Evolutionary conservation across 306 rosid genomes (phyloP).

Genomic region (Clitoria ternatea): DNA sequence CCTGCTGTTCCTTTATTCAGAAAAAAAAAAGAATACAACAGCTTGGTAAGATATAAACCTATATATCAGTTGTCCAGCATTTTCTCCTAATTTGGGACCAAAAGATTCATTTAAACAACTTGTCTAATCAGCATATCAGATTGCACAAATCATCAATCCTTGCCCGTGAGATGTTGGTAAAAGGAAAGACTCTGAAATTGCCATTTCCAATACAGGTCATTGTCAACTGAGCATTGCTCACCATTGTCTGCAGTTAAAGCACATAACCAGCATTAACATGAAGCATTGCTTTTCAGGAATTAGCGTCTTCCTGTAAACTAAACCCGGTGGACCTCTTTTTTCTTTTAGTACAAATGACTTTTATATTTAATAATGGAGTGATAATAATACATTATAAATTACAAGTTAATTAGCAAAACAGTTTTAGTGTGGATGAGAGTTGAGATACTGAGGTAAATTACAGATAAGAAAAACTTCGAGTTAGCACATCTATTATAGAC

Average conservation of each 20-base stretch:
- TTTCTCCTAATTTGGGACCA: conserved; percentile 12
- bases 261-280: conserved; percentile 24
- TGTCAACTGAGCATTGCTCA: conserved; percentile 71
- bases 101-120: conserved; percentile 17
- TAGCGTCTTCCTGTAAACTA: not conserved
- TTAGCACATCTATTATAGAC: conserved; percentile 6
- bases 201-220: conserved; percentile 77
- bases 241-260: conserved; percentile 80
- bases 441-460: no score
- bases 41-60: conserved; percentile 13
- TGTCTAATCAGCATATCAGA: conserved; percentile 51
- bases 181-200: conserved; percentile 72
- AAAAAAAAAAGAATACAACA: not conserved
- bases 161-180: conserved; percentile 59
- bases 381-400: not conserved
- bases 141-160: conserved; percentile 75
- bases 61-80: not conserved
- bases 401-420: not conserved
- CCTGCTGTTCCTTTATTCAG: not conserved
- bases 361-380: not conserved
- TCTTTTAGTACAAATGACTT: no score
- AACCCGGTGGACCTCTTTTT: no score
- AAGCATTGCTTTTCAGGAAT: conserved; percentile 8
- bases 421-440: not conserved
- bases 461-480: not conserved